Base-by-base conservation (phyloP, 2,329 filamentous ascomycete genomes). In the Nothophaeocryptopus gaeumannii region DNA sequence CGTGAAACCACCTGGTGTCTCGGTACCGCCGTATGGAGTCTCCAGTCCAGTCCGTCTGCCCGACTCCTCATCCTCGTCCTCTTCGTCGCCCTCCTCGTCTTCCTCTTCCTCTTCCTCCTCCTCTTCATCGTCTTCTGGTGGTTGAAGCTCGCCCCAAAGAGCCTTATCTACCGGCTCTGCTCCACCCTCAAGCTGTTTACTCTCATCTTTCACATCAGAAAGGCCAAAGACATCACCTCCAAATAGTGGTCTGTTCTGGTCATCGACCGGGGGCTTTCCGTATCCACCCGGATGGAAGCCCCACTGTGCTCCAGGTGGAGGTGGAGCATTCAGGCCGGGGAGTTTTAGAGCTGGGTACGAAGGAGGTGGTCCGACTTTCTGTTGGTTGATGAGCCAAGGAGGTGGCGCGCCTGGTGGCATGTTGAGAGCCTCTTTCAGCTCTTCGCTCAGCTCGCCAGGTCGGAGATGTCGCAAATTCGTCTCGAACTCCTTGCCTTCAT, bases 401-500 rank as follows among this genome's bases (percentile, higher is more conserved):
- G 93, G 92, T 7, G 93, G 92, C 20, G 91, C 90, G 43, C 89
- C 91, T 11, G 89, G 88, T 15, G 90, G 88, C 75, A 99, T 97
- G 62, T 89, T 93, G 1, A 99, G 80, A 5, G 93, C 92, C 66
- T 97, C 92, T 65, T 89, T 92, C 35, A 96, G 79, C 61, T 89
- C 85, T 47, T 97, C 89, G 60, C 85, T 93, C 41, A 97, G 72
- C 62, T 97, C 91, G 32, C 93, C 93, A 1, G 93, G 89, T 57
- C 90, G 84, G 52, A 96, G 81, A 72, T 96, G 88, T 61, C 88
- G 85, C 56, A 95, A 80, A 67, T 97, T 95, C 1, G 93, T 96
- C 72, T 99, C 93, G 66, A 89, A 93, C 68, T 99, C 93, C 70
- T 99, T 99, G 67, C 93, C 93, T 72, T 99, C 93, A 69, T 97